A percentile compares a stretch with the other conserved stretches of the same genome.
phyloP scores from a whole-genome alignment of 2,329 filamentous ascomycete genomes.

The Penicillium palitans region DNA sequence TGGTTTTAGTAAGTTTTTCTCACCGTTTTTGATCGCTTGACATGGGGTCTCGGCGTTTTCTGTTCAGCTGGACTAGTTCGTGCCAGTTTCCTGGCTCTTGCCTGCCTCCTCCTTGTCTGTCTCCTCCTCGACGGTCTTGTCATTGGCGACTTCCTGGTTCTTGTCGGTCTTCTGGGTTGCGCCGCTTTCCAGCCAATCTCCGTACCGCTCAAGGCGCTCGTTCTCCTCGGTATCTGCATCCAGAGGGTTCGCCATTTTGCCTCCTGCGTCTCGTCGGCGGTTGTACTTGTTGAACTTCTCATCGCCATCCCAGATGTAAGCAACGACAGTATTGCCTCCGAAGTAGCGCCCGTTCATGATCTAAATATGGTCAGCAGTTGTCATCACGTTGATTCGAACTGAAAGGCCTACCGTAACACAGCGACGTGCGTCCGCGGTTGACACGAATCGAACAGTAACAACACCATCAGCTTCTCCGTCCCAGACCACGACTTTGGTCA shows the following conservation, averaged over 20 bases:
- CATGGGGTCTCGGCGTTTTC: neutral
- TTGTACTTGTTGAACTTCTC: slow-evolving; percentile 72
- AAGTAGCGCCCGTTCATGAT: slow-evolving; percentile 81
- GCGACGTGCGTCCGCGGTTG: slow-evolving; percentile 66
- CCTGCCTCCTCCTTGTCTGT: neutral
- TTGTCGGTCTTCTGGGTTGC: slow-evolving; percentile 9
- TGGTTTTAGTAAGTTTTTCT: neutral
- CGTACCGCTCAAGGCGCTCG: slow-evolving; percentile 50
- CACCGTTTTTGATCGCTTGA: neutral
- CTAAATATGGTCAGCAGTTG: slow-evolving; percentile 29
- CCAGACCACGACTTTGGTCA: slow-evolving; percentile 89
- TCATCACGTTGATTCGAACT: neutral
- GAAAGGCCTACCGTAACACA: slow-evolving; percentile 58
- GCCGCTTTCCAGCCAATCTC: slow-evolving; percentile 47
- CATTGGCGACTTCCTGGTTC: neutral
- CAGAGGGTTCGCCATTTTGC: slow-evolving; percentile 29
- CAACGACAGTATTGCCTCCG: slow-evolving; percentile 68
- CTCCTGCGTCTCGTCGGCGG: slow-evolving; percentile 40
- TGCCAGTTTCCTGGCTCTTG: neutral
- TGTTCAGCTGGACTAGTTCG: neutral
- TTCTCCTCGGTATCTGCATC: slow-evolving; percentile 52
- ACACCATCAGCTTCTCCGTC: slow-evolving; percentile 84
- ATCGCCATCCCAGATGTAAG: slow-evolving; percentile 67
- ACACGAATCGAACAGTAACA: slow-evolving; percentile 78
- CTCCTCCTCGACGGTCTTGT: neutral